Evolutionary conservation across 2,329 filamentous ascomycete genomes (phyloP).

Genomic region (Hymenoscyphus salicellus): DNA sequence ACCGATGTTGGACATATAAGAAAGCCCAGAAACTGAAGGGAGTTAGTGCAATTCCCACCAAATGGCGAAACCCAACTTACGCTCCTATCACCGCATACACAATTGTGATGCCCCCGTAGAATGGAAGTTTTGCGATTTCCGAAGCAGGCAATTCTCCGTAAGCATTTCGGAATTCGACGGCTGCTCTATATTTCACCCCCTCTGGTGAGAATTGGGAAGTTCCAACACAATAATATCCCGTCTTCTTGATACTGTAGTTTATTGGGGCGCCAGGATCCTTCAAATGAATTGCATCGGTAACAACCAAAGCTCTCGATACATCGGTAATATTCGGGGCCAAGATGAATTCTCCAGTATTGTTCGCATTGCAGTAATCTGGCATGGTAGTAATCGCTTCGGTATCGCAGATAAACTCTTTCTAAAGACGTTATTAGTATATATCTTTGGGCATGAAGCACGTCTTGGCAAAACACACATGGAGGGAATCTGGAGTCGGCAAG

Average conservation of each 20-base stretch:
- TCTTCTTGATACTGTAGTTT: conserved; percentile 82
- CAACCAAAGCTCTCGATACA: conserved; percentile 66
- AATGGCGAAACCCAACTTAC: conserved; percentile 42
- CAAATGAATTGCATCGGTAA: conserved; percentile 78
- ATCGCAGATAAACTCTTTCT: conserved; percentile 74
- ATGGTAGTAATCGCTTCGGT: conserved; percentile 57
- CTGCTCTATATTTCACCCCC: conserved; percentile 65
- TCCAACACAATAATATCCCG: conserved; percentile 92
- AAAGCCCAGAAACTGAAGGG: conserved; percentile 77
- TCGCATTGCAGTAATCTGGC: conserved; percentile 67
- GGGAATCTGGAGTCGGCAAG: conserved; percentile 51
- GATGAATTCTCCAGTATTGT: conserved; percentile 82
- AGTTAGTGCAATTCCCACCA: conserved; percentile 14
- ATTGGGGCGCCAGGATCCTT: conserved; percentile 66
- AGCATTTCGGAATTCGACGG: conserved; percentile 90
- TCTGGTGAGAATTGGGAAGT: conserved; percentile 66
- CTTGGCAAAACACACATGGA: conserved; percentile 46
- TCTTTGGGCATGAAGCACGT: not conserved
- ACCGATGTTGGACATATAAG: conserved; percentile 88
- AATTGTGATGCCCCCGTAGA: conserved; percentile 92
- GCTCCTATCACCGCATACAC: conserved; percentile 83
- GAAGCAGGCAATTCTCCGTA: conserved; percentile 94
- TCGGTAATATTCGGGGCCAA: conserved; percentile 72
- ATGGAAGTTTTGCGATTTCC: conserved; percentile 94
- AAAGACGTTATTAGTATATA: conserved; percentile 31